These are phyloP conservation scores for Triangularia setosa DNA, from an alignment of 2,329 filamentous ascomycete species.

Conservation along the genomic window DNA sequence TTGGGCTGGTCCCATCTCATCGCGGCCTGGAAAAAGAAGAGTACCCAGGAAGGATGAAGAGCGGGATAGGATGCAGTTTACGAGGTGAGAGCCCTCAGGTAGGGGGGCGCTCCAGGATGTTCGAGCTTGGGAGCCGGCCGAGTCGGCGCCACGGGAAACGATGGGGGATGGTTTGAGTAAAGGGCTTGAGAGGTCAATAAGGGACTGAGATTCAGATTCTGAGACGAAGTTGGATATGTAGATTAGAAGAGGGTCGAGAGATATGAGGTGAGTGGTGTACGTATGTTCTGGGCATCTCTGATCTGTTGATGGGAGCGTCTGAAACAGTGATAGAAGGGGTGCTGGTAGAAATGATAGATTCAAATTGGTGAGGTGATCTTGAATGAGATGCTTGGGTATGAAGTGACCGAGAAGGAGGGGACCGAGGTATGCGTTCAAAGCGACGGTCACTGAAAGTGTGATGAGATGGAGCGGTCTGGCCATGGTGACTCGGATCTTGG, in stretches of 20 bases:
- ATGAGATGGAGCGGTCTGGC: conserved; percentile 4
- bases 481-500: not conserved
- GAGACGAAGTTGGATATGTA: conserved; percentile 37
- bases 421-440: conserved; percentile 10
- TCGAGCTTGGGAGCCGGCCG: conserved; percentile 30
- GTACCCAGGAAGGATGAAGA: conserved; percentile 34
- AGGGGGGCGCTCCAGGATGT: conserved; percentile 36
- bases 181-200: conserved; percentile 31
- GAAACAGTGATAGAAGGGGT: not conserved
- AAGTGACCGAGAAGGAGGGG: conserved; percentile 5
- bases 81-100: conserved; percentile 29
- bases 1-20: conserved; percentile 37
- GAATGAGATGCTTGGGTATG: not conserved
- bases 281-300: not conserved
- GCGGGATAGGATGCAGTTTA: conserved; percentile 34
- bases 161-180: conserved; percentile 34
- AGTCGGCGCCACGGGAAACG: conserved; percentile 24
- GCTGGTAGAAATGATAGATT: not conserved
- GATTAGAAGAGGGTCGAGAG: conserved; percentile 37
- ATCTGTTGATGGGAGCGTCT: not conserved
- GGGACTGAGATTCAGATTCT: conserved; percentile 29
- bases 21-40: conserved; percentile 30
- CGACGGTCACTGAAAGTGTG: conserved; percentile 10
- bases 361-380: not conserved
- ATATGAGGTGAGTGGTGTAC: conserved; percentile 34